Percentiles rank a stretch among this genome's conserved stretches.
These are phyloP conservation scores for Phytophthora multivora DNA, from an alignment of 352 stramenopile genomes.

Conservation along the genomic window DNA sequence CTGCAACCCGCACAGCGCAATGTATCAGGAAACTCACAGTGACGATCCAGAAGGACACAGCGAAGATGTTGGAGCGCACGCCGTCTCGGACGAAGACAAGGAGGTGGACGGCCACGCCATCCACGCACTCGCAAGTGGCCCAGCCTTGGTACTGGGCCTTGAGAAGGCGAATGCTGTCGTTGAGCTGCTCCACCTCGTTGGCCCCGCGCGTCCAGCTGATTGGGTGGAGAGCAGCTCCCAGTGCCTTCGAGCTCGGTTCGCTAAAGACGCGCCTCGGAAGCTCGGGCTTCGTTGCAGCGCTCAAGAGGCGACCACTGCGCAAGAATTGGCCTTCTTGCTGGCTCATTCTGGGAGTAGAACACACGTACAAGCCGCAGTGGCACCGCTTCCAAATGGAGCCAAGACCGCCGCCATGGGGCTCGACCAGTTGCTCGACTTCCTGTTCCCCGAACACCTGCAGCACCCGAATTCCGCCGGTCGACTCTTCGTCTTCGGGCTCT, in stretches of 20 bases:
- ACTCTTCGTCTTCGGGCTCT: slow-evolving; percentile 83
- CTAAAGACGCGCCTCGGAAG: slow-evolving; percentile 31
- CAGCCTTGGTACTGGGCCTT: slow-evolving; percentile 49
- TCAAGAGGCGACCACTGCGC: slow-evolving; percentile 34
- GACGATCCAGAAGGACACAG: slow-evolving; percentile 5
- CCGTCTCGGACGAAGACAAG: slow-evolving; percentile 8
- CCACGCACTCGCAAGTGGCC: slow-evolving; percentile 32
- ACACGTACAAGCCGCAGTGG: slow-evolving; percentile 3
- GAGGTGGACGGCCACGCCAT: slow-evolving; percentile 35
- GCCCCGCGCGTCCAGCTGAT: slow-evolving; percentile 28
- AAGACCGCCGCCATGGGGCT: slow-evolving; percentile 44
- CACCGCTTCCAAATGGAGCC: not conserved
- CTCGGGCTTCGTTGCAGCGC: slow-evolving; percentile 51
- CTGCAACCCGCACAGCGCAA: slow-evolving; percentile 36
- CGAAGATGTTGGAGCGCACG: not conserved
- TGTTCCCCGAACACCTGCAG: slow-evolving; percentile 78
- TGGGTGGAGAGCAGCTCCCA: slow-evolving; percentile 29
- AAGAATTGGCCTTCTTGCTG: slow-evolving; percentile 56
- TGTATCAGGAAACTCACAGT: slow-evolving; percentile 20
- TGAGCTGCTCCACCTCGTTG: slow-evolving; percentile 62
- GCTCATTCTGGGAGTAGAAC: slow-evolving; percentile 21
- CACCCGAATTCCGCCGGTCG: slow-evolving; percentile 79
- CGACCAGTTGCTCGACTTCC: slow-evolving; percentile 67
- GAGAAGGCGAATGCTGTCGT: slow-evolving; percentile 53
- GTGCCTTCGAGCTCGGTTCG: slow-evolving; percentile 50